These are phyloP conservation scores for Chalciporus piperatus DNA, from an alignment of 768 basidiomycete species.

Conservation along the genomic window DNA sequence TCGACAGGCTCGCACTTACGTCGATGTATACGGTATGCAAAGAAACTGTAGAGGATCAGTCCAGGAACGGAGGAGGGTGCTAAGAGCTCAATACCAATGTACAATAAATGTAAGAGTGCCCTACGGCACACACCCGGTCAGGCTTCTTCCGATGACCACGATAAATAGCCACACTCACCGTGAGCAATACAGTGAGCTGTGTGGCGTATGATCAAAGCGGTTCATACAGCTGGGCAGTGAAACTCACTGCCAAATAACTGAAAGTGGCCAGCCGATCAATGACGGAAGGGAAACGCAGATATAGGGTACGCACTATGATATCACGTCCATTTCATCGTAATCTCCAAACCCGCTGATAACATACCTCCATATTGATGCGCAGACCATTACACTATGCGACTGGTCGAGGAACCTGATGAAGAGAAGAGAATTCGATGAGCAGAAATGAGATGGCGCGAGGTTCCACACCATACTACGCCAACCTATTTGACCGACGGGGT, in stretches of 20 bases:
- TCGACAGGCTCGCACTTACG: slow-evolving; percentile 23
- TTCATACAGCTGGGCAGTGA: neutral
- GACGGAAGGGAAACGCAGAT: too few species aligned
- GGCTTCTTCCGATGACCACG: neutral
- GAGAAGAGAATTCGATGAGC: neutral
- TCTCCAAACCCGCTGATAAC: slow-evolving; percentile 45
- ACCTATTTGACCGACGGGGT: slow-evolving; percentile 16
- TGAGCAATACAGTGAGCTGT: slow-evolving; percentile 31
- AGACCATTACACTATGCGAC: slow-evolving; percentile 40
- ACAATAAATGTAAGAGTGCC: slow-evolving; percentile 49
- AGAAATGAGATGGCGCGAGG: neutral
- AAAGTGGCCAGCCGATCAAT: neutral
- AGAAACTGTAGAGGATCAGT: slow-evolving; percentile 28
- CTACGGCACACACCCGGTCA: slow-evolving; percentile 26
- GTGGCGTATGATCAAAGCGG: neutral
- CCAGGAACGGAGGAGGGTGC: neutral
- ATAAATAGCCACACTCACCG: slow-evolving; percentile 18
- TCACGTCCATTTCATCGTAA: slow-evolving; percentile 34
- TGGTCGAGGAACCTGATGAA: slow-evolving; percentile 34
- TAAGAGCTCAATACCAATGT: slow-evolving; percentile 38
- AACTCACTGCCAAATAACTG: slow-evolving; percentile 26
- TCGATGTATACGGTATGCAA: slow-evolving; percentile 41
- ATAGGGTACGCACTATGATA: slow-evolving; percentile 40
- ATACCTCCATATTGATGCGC: slow-evolving; percentile 40
- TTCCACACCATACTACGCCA: neutral